Base-by-base conservation (phyloP, 2,329 filamentous ascomycete genomes). In the Beauveria sp. region DNA sequence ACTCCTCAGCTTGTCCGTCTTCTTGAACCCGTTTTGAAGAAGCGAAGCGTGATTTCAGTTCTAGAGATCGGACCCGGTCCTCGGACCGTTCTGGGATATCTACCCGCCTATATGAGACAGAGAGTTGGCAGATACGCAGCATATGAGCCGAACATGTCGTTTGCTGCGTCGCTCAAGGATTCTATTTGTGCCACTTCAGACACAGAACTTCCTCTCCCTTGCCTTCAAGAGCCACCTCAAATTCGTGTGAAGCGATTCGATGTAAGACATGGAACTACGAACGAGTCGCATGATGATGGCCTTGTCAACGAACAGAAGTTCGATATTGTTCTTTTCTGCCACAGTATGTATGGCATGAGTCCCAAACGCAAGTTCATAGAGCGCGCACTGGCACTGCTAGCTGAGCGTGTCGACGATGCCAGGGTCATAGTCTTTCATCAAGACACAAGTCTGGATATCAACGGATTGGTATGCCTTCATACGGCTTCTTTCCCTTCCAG, bases 301-400 rank as follows among this genome's bases (percentile, higher is more conserved):
- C 2, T 14, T 12, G 49, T 9, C 12, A 38, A 55, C 1, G 66
- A 72, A 38, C 69, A 76, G 24, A 77, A 73, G 63, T 87, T 79
- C 66, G 78, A 88, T 64, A 14, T 86, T 46, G 69, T 88, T 20
- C 67, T 88, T 5, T 85, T 88, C 70, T 87, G 83, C 65, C 84
- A 87, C 68, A 86, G 85, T 72, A 79, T 87, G 79, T 86, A 87
- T 65, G 83, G 82, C 63, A 81, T 87, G 79, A 75, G 74, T 0
- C 75, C 76, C 2, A 81, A 83, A 45, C 22, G 38, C 40, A 14
- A 55, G 40, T 49, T 46, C 24, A 40, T 57, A 34, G 10, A 22
- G 5, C 26, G 9, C 8, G 54, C 54, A 9, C 31, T 57, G 6
- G 26, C 28, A 18, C 38, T 48, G 54, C 28, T 57, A 2, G 9